Evolutionary conservation across 352 stramenopile genomes (phyloP).

Genomic region (Pythium brassicae): DNA sequence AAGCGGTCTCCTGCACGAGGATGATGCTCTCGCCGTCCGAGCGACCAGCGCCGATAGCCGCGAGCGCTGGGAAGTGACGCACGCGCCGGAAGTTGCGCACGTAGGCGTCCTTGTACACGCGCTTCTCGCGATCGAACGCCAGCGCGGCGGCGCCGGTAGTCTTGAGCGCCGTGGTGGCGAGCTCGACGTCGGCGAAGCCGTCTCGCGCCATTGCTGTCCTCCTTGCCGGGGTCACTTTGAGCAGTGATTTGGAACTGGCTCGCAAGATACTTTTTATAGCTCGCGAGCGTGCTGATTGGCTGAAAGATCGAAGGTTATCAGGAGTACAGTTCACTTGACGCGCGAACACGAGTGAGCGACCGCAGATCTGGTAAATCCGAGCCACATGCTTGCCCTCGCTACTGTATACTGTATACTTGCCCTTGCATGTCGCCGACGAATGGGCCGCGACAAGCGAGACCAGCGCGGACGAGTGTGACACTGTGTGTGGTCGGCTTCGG

Average conservation of each 20-base stretch:
- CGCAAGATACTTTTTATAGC: neutral
- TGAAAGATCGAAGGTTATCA: neutral
- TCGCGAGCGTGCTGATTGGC: no score
- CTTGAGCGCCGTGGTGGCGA: slow-evolving; percentile 33
- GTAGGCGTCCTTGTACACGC: slow-evolving; percentile 72
- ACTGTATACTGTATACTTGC: neutral
- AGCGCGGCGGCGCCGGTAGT: slow-evolving; percentile 11
- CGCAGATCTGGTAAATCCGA: no score
- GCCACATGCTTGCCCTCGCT: neutral
- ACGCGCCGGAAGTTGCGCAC: slow-evolving; percentile 67
- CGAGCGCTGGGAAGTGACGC: slow-evolving; percentile 70
- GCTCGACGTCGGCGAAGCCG: neutral
- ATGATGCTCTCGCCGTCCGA: slow-evolving; percentile 60
- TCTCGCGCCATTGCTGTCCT: neutral
- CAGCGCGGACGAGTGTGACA: no score
- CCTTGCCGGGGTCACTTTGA: neutral
- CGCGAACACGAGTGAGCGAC: no score
- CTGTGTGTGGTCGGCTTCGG: no score
- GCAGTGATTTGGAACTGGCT: neutral
- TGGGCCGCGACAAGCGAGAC: neutral
- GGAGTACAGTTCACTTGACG: no score
- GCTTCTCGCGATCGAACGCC: slow-evolving; percentile 69
- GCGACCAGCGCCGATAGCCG: slow-evolving; percentile 38
- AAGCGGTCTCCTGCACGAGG: slow-evolving; percentile 43
- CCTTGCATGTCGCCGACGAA: slow-evolving; percentile 1